Evolutionary conservation across 2,329 filamentous ascomycete genomes (phyloP).

Genomic region (Fusarium odoratissimum): DNA sequence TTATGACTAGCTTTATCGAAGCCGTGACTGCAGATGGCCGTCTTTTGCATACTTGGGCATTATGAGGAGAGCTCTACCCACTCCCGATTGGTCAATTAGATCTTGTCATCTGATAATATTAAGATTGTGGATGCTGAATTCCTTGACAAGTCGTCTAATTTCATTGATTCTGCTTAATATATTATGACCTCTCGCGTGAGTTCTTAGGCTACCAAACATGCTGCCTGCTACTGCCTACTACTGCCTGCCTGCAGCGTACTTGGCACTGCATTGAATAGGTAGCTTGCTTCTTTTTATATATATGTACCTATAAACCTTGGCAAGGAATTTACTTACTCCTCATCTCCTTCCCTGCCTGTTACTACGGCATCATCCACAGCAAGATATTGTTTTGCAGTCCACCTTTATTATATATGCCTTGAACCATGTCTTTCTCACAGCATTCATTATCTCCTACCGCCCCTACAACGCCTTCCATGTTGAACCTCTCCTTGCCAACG

Average conservation of each 20-base stretch:
- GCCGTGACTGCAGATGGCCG: no score
- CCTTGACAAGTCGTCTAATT: neutral
- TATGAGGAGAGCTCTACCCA: no score
- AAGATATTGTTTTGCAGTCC: no score
- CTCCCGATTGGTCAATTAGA: neutral
- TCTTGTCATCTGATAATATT: neutral
- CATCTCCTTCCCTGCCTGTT: no score
- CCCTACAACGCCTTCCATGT: neutral
- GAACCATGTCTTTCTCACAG: no score
- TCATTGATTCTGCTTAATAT: neutral
- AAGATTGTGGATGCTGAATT: neutral
- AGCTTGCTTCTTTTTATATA: no score
- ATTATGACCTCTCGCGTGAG: neutral
- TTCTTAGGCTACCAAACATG: neutral
- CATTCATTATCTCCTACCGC: neutral
- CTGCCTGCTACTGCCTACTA: neutral
- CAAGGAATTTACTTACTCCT: no score
- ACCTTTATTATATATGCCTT: no score
- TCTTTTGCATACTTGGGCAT: no score
- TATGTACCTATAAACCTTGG: no score
- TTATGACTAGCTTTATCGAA: no score
- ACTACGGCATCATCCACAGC: no score
- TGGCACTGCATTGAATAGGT: neutral
- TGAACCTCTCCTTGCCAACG: neutral
- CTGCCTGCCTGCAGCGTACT: neutral